Conservation (phyloP, 2,329 filamentous ascomycete species). For the Fusarium sp. region DNA sequence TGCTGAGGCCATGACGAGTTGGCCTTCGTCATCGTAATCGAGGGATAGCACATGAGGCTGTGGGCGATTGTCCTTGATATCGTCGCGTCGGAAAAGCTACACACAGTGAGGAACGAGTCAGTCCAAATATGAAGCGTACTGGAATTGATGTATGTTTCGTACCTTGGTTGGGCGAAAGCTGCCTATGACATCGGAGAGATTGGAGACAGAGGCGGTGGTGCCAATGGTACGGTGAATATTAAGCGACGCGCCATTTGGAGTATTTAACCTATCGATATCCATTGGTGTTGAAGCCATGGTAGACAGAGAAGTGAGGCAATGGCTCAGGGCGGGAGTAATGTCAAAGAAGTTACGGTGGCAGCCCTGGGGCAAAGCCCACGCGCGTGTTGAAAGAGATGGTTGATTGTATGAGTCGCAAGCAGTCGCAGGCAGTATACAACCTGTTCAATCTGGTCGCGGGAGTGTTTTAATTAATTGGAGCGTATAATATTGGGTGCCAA, state of each 20-base stretch:
- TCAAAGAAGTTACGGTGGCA: not conserved
- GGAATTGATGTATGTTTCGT: conserved; percentile 44
- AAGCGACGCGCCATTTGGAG: conserved; percentile 58
- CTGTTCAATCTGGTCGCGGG: not conserved
- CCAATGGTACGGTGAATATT: conserved; percentile 64
- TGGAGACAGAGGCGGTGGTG: conserved; percentile 64
- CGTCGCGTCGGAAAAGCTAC: conserved; percentile 69
- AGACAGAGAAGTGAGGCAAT: not conserved
- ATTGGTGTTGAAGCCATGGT: conserved; percentile 67
- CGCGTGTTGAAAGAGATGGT: not conserved
- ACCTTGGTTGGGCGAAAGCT: conserved; percentile 86
- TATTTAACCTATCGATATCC: conserved; percentile 64
- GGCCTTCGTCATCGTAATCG: conserved; percentile 96
- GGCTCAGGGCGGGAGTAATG: not conserved
- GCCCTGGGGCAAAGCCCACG: conserved; percentile 11
- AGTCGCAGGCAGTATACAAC: not conserved
- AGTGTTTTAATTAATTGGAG: not conserved
- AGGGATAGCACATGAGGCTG: conserved; percentile 83
- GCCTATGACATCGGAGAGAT: conserved; percentile 81
- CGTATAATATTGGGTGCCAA: not conserved
- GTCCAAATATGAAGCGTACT: not conserved
- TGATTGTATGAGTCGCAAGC: conserved; percentile 3
- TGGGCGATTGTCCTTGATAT: conserved; percentile 63
- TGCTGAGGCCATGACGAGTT: conserved; percentile 89
- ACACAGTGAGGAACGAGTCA: not conserved